Evolutionary conservation across 176 grass and related monocot species (phyloP), one percentile per base, ranked within the genome.

Genomic region (Bolboschoenus planiculmis): DNA sequence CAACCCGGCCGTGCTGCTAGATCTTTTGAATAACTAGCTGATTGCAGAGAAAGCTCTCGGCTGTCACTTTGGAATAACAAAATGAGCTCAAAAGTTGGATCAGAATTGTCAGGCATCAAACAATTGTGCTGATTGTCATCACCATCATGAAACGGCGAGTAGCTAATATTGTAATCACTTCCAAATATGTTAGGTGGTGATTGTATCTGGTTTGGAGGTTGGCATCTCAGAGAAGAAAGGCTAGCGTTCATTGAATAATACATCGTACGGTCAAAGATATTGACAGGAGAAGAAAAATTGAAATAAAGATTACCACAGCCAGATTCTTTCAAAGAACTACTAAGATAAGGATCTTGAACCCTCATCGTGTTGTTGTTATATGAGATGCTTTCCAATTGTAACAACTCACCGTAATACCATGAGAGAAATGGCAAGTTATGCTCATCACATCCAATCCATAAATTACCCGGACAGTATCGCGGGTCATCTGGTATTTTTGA

Each of bases 321-420:
- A 62, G 79, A 60, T 29, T 81, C 1, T 9, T 43, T 26, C 20
- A 81, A 62, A 39, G 10, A 47, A 43, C 1, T 46, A 9, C 0
- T 43, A 39, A 81, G 20, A 63, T 81, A 0, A 63, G 56, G 79
- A 81, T 30, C 56, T 29, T 47, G 56, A 81, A 81, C n/a, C 5
- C 0, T 24, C 3, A 81, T 14, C 14, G 1, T 59, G 47, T 13
- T 44, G 82, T 5, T 30, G 1, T 14, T 3, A 60, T 81, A 81
- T 27, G 51, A 27, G 20, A 81, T 81, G 56, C 23, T 81, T 60
- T 81, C 37, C 33, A 81, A 40, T n/a, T 1, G 64, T 33, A 68
- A 20, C 39, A 15, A 10, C 1, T 3, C 0, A 40, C n/a, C n/a
- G n/a, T 3, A 6, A 63, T n/a, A 0, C 16, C 7, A 40, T n/a